Evolutionary conservation across 768 basidiomycete species (phyloP), one percentile per base, ranked within the genome.

Genomic region (Hygrocybe coccinea): DNA sequence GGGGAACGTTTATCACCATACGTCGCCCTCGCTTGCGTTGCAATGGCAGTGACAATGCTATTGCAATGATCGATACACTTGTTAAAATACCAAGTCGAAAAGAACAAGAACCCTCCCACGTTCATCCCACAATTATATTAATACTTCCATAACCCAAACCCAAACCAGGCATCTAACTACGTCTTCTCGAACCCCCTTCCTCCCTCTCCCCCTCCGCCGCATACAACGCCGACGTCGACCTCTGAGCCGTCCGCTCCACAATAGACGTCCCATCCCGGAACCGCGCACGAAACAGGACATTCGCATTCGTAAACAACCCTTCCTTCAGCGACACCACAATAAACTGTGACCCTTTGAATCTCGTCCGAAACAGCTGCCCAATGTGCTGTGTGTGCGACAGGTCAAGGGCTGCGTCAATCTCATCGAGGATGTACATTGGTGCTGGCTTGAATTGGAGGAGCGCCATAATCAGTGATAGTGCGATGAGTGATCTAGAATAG

Each of bases 381-480:
- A 99, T 97, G 70, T 99, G 92, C 64, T 98, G 94, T 1, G 92
- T 95, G 62, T 95, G 93, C 25, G 92, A 95, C 11, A 98, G 75
- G 71, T 99, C 97, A 24, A 98, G 81, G 7, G 95, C 95, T 0
- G 97, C 95, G 69, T 98, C 97, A 59, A 99, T 95, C 72, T 99
- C 97, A 72, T 99, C 97, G 8, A 99, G 82, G 67, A 99, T 99
- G 71, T 98, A 98, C 92, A 98, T 94, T 2, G 94, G 95, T 14
- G 95, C 95, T 7, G 95, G 95, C 66, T 97, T 97, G 80, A 97
- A 97, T 68, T 97, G 94, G n/a, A 98, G 84, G 15, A 99, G 82
- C 0, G 97, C 89, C 94, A 99, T 95, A 75, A 98, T 98, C 37
- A 99, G 79, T 11, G 95, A 98, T 1, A 99, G 81, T 0, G 97